Conservation (phyloP, 1,139 yeast species). For the Geotrichum histeridarum region DNA sequence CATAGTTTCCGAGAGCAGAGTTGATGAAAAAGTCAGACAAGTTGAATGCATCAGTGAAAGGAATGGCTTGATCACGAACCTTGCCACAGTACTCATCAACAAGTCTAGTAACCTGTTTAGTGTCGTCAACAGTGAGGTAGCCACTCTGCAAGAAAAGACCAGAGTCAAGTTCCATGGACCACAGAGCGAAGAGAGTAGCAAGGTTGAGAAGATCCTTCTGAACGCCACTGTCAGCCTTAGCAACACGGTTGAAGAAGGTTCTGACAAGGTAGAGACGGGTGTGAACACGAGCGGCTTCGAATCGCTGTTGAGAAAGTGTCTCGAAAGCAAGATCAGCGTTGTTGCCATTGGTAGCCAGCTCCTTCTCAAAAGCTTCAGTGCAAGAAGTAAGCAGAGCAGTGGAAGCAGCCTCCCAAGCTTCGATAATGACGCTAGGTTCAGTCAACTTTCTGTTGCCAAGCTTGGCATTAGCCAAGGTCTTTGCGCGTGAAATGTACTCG, state of each 20-base stretch:
- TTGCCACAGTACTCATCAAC: constrained; percentile 38
- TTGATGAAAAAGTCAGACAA: constrained; percentile 79
- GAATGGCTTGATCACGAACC: constrained; percentile 65
- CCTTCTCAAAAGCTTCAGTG: constrained; percentile 26
- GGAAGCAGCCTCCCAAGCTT: constrained; percentile 40
- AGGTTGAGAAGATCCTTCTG: constrained; percentile 45
- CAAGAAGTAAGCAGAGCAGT: constrained; percentile 32
- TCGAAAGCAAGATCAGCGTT: constrained; percentile 35
- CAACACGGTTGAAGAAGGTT: constrained; percentile 32
- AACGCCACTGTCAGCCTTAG: constrained; percentile 26
- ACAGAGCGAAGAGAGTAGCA: constrained; percentile 58
- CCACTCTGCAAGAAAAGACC: constrained; percentile 68
- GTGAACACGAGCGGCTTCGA: constrained; percentile 37
- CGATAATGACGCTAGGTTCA: constrained; percentile 31
- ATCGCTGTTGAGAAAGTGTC: constrained; percentile 36
- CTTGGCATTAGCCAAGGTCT: constrained; percentile 24
- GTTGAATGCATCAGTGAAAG: constrained; percentile 82
- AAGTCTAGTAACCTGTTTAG: constrained; percentile 34
- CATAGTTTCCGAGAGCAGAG: constrained; percentile 76
- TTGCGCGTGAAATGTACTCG: constrained; percentile 22
- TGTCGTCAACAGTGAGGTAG: constrained; percentile 43
- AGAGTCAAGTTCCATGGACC: constrained; percentile 69
- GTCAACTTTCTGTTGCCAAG: constrained; percentile 24
- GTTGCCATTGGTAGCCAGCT: constrained; percentile 23
- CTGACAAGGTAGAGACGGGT: constrained; percentile 33